A percentile compares a stretch with the other conserved stretches of the same genome.
Conservation (phyloP, 306 rosid species). For the Datisca glomerata region DNA sequence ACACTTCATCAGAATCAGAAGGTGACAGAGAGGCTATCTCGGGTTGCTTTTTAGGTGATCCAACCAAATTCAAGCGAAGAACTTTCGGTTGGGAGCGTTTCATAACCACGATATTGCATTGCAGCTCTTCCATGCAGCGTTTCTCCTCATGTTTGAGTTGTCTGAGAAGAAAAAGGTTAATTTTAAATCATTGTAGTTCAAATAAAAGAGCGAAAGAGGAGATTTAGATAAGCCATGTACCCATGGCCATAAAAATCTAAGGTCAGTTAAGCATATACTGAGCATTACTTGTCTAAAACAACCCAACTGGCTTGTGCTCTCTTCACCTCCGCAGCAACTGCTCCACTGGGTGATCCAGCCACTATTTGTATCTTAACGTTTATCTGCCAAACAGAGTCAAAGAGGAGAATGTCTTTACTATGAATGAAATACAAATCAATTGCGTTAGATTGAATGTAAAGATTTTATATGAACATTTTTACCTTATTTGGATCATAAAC, state of each 20-base stretch:
- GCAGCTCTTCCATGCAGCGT: constrained; percentile 92
- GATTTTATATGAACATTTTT: constrained; percentile 1
- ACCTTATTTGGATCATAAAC: constrained; percentile 97
- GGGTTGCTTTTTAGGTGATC: constrained; percentile 45
- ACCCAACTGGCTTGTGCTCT: constrained; percentile 89
- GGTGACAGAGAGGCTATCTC: constrained; percentile 34
- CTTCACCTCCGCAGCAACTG: constrained; percentile 86
- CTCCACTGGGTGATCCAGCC: constrained; percentile 89
- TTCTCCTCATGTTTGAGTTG: constrained; percentile 90
- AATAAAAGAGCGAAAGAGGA: too few relatives aligned
- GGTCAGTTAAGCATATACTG: too few relatives aligned
- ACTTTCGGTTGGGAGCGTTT: constrained; percentile 90
- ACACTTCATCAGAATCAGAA: constrained; percentile 38
- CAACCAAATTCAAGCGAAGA: constrained; percentile 84
- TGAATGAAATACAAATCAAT: constrained; percentile 5
- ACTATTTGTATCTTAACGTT: constrained; percentile 87
- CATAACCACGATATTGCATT: constrained; percentile 94
- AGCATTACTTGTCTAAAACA: constrained; percentile 81
- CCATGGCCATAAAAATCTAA: too few relatives aligned
- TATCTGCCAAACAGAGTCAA: constrained; percentile 36
- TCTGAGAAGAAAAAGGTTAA: constrained; percentile 23
- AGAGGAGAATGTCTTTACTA: constrained; percentile 9
- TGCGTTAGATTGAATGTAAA: background rate
- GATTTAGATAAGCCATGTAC: too few relatives aligned
- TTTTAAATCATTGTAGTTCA: too few relatives aligned